Evolutionary conservation across 2,329 filamentous ascomycete genomes (phyloP).

Genomic region (Venturia pyrina): DNA sequence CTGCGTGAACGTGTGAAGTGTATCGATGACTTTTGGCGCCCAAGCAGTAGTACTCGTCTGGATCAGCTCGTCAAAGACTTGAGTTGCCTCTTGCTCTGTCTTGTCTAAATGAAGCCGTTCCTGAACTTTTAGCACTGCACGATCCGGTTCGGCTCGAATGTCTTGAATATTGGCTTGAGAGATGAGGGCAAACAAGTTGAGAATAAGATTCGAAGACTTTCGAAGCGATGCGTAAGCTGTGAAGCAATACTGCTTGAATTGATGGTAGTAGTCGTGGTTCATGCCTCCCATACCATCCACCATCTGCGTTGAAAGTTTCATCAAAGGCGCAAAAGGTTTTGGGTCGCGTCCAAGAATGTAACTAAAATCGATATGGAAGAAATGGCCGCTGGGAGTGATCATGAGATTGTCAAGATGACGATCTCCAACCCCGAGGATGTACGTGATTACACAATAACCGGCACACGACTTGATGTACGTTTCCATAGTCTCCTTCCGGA

Average conservation of each 20-base stretch:
- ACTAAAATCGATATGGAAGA: constrained; percentile 97
- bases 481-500: constrained; percentile 87
- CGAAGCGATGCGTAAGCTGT: constrained; percentile 85
- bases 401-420: constrained; percentile 93
- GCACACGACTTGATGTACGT: constrained; percentile 94
- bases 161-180: constrained; percentile 95
- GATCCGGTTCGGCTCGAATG: constrained; percentile 83
- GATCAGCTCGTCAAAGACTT: constrained; percentile 80
- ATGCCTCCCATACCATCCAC: constrained; percentile 94
- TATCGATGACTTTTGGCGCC: constrained; percentile 89
- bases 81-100: constrained; percentile 82
- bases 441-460: constrained; percentile 97
- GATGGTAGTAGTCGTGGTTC: constrained; percentile 67
- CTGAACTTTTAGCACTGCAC: constrained; percentile 88
- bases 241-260: constrained; percentile 94
- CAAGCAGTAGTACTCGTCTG: constrained; percentile 83
- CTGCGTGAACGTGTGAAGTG: constrained; percentile 87
- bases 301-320: constrained; percentile 98
- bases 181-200: constrained; percentile 96
- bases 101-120: constrained; percentile 90
- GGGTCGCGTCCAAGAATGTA: constrained; percentile 96
- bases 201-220: constrained; percentile 80
- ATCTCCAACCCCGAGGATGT: constrained; percentile 91
- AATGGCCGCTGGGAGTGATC: constrained; percentile 79
- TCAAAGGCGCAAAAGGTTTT: constrained; percentile 91